These are phyloP conservation scores for Ceratocystis colombiana DNA, from an alignment of 2,329 filamentous ascomycete species.

Conservation along the genomic window DNA sequence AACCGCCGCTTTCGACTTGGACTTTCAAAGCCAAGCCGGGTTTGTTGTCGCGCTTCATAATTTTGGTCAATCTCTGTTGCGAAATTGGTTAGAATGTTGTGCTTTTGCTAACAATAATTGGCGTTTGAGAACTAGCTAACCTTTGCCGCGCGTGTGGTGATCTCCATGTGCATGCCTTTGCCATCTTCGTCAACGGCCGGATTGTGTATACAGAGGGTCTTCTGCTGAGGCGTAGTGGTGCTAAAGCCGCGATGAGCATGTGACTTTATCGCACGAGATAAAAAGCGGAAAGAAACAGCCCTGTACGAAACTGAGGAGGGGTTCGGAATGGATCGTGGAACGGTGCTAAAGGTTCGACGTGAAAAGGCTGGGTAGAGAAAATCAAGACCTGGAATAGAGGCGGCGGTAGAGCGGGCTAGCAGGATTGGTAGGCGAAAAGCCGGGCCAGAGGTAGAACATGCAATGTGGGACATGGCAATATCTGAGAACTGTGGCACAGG, in stretches of 20 bases:
- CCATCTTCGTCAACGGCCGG: constrained; percentile 73
- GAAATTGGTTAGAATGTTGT: not conserved
- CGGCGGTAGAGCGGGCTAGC: constrained; percentile 26
- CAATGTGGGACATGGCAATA: not conserved
- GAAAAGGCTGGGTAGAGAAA: constrained; percentile 35
- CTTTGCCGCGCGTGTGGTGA: constrained; percentile 72
- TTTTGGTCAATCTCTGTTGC: constrained; percentile 59
- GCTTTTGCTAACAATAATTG: constrained; percentile 26
- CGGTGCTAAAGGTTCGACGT: not conserved
- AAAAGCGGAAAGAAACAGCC: not conserved
- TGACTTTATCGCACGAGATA: not conserved
- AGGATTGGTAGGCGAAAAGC: constrained; percentile 16
- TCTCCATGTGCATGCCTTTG: constrained; percentile 70
- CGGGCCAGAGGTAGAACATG: constrained; percentile 15
- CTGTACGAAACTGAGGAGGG: not conserved
- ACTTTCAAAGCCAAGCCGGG: constrained; percentile 80
- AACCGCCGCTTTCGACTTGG: constrained; percentile 84
- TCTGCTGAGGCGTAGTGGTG: constrained; percentile 32
- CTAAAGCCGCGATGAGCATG: constrained; percentile 33
- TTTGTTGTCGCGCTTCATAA: constrained; percentile 62
- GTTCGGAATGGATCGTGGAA: not conserved
- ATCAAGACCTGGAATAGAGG: constrained; percentile 32
- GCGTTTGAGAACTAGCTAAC: constrained; percentile 46
- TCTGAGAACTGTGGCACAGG: too few relatives aligned
- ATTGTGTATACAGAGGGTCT: constrained; percentile 52